Evolutionary conservation across 2,329 filamentous ascomycete genomes (phyloP).

Genomic region (Knoxdaviesia proteae): DNA sequence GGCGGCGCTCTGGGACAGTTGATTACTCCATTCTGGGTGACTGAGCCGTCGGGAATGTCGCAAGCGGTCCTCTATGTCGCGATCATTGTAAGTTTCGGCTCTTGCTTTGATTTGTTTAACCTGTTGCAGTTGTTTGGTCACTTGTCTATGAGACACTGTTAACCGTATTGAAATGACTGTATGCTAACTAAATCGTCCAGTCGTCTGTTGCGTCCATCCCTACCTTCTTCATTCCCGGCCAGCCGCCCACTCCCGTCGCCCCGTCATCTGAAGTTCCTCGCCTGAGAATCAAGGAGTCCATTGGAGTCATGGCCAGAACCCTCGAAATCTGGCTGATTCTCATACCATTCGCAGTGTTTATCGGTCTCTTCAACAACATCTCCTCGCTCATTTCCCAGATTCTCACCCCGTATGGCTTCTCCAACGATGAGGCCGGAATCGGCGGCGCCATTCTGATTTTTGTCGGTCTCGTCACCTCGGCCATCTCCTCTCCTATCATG

Average conservation of each 20-base stretch:
- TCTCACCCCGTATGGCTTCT: conserved; percentile 67
- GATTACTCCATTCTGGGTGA: conserved; percentile 60
- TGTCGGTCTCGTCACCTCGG: conserved; percentile 60
- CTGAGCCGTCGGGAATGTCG: conserved; percentile 42
- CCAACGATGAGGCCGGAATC: conserved; percentile 68
- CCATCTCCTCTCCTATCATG: conserved; percentile 59
- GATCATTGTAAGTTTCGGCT: conserved; percentile 44
- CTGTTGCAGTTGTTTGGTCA: background rate
- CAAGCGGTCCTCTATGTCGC: conserved; percentile 69
- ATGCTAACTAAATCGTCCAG: conserved; percentile 11
- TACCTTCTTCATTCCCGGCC: conserved; percentile 59
- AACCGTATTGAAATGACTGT: too few species aligned
- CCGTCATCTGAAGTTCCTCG: conserved; percentile 43
- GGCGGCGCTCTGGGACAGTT: conserved; percentile 78
- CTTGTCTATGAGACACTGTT: too few species aligned
- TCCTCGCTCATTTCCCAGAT: conserved; percentile 83
- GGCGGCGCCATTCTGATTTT: conserved; percentile 77
- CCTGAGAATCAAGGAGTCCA: conserved; percentile 26
- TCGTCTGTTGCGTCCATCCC: conserved; percentile 47
- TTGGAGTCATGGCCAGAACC: conserved; percentile 31
- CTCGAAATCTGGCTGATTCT: conserved; percentile 64
- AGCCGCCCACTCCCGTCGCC: conserved; percentile 58
- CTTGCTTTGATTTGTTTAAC: background rate
- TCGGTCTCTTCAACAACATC: conserved; percentile 83
- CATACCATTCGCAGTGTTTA: conserved; percentile 64